Conservation (phyloP, 2,329 filamentous ascomycete genomes). For the Colletotrichum sp. region DNA sequence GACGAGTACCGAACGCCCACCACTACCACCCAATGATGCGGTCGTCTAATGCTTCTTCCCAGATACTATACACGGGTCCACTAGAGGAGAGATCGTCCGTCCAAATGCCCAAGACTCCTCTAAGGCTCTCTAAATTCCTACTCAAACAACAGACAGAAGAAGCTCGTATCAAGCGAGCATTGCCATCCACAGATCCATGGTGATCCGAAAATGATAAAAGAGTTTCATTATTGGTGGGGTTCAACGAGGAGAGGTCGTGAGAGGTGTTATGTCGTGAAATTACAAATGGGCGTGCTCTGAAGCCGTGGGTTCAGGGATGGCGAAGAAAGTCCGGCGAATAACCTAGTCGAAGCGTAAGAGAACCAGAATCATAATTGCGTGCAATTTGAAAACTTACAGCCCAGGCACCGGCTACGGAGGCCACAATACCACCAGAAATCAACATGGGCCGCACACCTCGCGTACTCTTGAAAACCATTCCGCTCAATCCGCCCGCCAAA, state of each 20-base stretch:
- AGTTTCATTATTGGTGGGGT: slow-evolving; percentile 14
- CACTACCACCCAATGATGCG: slow-evolving; percentile 23
- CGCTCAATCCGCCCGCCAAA: slow-evolving; percentile 82
- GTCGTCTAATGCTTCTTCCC: slow-evolving; percentile 50
- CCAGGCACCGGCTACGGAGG: slow-evolving; percentile 84
- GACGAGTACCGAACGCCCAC: slow-evolving; percentile 18
- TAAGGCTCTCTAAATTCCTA: slow-evolving; percentile 25
- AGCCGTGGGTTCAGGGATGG: slow-evolving; percentile 33
- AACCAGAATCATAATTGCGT: neutral
- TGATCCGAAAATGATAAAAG: neutral
- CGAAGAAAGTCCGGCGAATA: slow-evolving; percentile 47
- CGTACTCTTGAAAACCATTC: slow-evolving; percentile 97
- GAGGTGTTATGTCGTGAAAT: slow-evolving; percentile 10
- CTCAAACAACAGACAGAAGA: slow-evolving; percentile 20
- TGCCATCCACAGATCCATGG: slow-evolving; percentile 4
- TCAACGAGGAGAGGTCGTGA: slow-evolving; percentile 14
- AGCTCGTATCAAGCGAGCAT: slow-evolving; percentile 22
- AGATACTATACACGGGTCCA: slow-evolving; percentile 57
- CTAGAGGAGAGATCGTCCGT: slow-evolving; percentile 60
- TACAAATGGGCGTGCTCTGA: slow-evolving; percentile 22
- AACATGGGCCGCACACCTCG: slow-evolving; percentile 89
- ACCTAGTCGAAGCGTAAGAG: slow-evolving; percentile 29
- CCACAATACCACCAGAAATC: slow-evolving; percentile 91
- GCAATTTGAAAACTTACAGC: slow-evolving; percentile 67
- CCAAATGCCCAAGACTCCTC: slow-evolving; percentile 38